Evolutionary conservation across 225 moss, liverwort and hornwort genomes (phyloP).

Genomic region (Sphagnum contortum): DNA sequence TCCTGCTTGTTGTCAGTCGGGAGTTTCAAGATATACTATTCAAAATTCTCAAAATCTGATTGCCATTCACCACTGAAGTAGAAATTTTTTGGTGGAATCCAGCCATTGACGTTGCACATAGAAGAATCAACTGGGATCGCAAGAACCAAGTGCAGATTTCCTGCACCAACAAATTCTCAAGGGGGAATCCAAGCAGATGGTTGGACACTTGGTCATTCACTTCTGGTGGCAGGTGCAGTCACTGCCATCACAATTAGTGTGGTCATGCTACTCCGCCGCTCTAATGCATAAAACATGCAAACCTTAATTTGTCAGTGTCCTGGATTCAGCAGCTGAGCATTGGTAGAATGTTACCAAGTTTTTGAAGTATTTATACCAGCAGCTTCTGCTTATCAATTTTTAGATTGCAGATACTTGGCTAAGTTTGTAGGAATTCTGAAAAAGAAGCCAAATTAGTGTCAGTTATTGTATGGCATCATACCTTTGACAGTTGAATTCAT

Average conservation of each 20-base stretch:
- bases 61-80: slow-evolving; percentile 5
- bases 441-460: no score
- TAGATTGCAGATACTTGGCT: no score
- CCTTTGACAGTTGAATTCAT: no score
- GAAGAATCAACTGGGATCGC: slow-evolving; percentile 20
- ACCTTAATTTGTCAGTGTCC: no score
- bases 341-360: no score
- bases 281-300: slow-evolving; percentile 21
- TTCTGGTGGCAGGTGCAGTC: slow-evolving; percentile 44
- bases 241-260: slow-evolving; percentile 38
- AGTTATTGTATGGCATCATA: no score
- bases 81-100: not conserved
- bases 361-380: no score
- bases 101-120: slow-evolving; percentile 53
- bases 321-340: no score
- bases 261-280: slow-evolving; percentile 40
- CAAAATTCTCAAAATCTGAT: no score
- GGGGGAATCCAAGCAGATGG: slow-evolving; percentile 20
- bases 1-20: not conserved
- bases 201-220: slow-evolving; percentile 37
- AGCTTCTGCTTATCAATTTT: no score
- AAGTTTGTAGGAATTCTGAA: no score
- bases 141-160: slow-evolving; percentile 18
- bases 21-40: not conserved
- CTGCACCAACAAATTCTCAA: slow-evolving; percentile 16